Evolutionary conservation across 139 green algal genomes (phyloP).

Genomic region (Ostreobium quekettii): DNA sequence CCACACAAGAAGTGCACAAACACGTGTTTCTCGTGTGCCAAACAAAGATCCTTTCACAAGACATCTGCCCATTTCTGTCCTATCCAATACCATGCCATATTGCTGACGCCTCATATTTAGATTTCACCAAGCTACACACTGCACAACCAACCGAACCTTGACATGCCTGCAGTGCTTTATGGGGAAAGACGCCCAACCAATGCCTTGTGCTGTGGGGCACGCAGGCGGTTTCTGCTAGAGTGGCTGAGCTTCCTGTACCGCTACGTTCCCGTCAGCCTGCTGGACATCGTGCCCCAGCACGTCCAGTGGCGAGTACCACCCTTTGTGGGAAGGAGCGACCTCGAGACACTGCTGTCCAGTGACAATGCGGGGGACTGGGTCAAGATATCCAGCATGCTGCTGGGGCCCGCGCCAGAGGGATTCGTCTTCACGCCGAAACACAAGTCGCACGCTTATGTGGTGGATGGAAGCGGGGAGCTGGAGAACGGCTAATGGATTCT

Average conservation of each 20-base stretch:
- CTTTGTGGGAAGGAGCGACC: constrained; percentile 57
- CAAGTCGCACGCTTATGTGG: constrained; percentile 53
- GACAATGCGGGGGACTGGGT: constrained; percentile 66
- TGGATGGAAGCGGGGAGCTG: background rate
- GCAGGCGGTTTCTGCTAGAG: constrained; percentile 85
- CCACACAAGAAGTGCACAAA: no score
- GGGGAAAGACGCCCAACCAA: no score
- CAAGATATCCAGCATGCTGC: constrained; percentile 81
- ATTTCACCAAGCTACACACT: no score
- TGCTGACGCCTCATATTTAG: no score
- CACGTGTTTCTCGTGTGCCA: no score
- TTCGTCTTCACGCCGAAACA: constrained; percentile 87
- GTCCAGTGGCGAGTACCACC: constrained; percentile 67
- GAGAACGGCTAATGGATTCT: no score
- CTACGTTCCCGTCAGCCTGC: constrained; percentile 90
- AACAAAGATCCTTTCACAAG: no score
- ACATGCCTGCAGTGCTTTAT: no score
- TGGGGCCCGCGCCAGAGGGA: constrained; percentile 59
- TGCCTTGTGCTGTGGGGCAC: constrained; percentile 16
- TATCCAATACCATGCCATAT: no score
- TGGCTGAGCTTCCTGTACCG: constrained; percentile 88
- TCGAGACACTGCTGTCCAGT: constrained; percentile 78
- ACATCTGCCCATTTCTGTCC: no score
- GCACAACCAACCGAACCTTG: no score
- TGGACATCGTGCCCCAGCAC: constrained; percentile 70